phyloP scores from a whole-genome alignment of 352 stramenopile genomes.

The Phytophthora pisi region DNA sequence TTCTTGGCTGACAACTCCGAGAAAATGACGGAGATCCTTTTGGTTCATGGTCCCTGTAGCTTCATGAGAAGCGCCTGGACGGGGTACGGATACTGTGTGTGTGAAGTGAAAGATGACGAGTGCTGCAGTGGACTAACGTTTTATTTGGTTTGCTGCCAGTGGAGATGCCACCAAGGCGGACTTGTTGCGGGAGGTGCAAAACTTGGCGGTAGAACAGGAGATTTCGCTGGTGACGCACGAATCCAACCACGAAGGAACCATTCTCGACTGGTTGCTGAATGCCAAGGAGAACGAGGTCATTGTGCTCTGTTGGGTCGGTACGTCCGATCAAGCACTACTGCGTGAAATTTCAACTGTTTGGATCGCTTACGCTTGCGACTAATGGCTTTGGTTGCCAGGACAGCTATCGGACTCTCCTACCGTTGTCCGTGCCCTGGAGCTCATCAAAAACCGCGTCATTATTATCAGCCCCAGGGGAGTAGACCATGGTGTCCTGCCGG shows the following conservation, averaged over 20 bases:
- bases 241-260: constrained; percentile 30
- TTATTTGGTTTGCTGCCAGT: not conserved
- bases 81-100: not conserved
- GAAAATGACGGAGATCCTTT: constrained; percentile 25
- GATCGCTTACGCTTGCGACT: not conserved
- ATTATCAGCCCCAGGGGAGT: constrained; percentile 41
- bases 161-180: constrained; percentile 18
- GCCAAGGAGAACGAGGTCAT: constrained; percentile 31
- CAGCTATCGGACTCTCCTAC: constrained; percentile 40
- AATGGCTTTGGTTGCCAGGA: constrained; percentile 12
- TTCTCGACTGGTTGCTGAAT: constrained; percentile 35
- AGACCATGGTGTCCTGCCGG: constrained; percentile 38
- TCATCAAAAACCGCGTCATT: constrained; percentile 37
- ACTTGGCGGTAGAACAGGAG: constrained; percentile 20
- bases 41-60: constrained; percentile 31
- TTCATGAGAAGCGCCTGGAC: constrained; percentile 25
- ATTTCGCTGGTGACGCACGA: constrained; percentile 25
- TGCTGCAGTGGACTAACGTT: not conserved
- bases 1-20: constrained; percentile 6
- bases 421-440: constrained; percentile 38
- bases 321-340: not conserved
- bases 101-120: no score
- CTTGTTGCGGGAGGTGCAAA: constrained; percentile 23
- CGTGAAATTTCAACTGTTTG: not conserved
- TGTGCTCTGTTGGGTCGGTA: constrained; percentile 54